A percentile compares a stretch with the other conserved stretches of the same genome.
Conservation (phyloP, 305 asterid species). For the Plantago coronopus region DNA sequence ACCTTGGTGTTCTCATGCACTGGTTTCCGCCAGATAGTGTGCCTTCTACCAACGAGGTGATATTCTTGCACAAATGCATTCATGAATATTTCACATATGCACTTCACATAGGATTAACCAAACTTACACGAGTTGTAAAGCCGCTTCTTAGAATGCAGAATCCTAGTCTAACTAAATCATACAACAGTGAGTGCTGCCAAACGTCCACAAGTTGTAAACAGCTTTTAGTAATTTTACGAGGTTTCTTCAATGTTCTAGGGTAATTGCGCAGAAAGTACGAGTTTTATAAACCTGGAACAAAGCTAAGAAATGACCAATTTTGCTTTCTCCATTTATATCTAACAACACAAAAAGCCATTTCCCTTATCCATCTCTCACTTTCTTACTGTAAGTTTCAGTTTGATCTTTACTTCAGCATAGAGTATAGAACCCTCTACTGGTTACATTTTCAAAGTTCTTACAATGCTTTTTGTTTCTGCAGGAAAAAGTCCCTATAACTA, state of each 20-base stretch:
- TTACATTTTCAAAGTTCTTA: constrained; percentile 11
- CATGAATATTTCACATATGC: background rate
- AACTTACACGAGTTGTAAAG: background rate
- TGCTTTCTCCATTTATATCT: background rate
- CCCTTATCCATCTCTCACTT: no score
- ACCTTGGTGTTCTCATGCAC: constrained; percentile 75
- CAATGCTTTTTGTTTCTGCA: constrained; percentile 32
- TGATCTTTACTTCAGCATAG: background rate
- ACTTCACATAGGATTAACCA: background rate
- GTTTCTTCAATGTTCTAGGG: no score
- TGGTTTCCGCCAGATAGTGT: constrained; percentile 79
- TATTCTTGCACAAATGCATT: constrained; percentile 1
- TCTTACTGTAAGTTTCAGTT: background rate
- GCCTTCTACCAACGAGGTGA: constrained; percentile 48
- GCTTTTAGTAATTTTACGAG: background rate
- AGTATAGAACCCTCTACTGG: background rate
- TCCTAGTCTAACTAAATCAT: background rate
- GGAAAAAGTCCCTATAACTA: constrained; percentile 59
- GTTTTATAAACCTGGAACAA: background rate
- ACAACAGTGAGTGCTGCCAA: background rate
- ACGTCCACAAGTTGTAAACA: no score
- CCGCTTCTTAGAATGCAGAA: background rate
- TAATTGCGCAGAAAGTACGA: no score
- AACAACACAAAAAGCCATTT: background rate
- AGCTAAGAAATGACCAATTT: background rate